A percentile compares a stretch with the other conserved stretches of the same genome.
Evolutionary conservation across 148 eudicot genomes (phyloP).

Genomic region (Nyssa sinensis): DNA sequence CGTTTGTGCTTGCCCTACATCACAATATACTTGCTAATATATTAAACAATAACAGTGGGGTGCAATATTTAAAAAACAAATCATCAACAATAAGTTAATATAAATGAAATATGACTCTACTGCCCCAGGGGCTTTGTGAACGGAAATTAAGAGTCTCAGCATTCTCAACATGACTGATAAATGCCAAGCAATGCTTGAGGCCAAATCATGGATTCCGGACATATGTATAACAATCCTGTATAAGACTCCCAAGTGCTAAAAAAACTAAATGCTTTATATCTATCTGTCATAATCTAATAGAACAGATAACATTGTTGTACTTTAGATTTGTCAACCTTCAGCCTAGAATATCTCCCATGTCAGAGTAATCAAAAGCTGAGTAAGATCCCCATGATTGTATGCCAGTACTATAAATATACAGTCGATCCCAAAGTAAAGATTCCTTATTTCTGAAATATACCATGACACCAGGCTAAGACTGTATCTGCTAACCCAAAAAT

Average conservation of each 20-base stretch:
- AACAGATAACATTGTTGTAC: background rate
- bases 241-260: background rate
- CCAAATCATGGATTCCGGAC: background rate
- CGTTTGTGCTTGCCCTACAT: background rate
- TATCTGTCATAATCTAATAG: background rate
- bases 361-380: background rate
- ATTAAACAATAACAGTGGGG: background rate
- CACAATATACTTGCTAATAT: background rate
- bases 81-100: background rate
- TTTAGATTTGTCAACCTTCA: background rate
- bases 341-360: conserved; percentile 5
- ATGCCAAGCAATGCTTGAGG: background rate
- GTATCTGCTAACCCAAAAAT: background rate
- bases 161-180: background rate
- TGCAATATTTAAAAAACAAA: background rate
- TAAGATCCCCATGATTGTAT: background rate
- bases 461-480: background rate
- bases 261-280: background rate
- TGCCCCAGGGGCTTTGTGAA: background rate
- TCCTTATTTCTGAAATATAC: background rate
- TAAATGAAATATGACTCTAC: background rate
- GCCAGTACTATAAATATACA: background rate
- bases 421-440: background rate
- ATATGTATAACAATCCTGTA: background rate
- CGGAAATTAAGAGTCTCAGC: background rate